Evolutionary conservation across 805 yeast genomes (phyloP), one percentile per base, ranked within the genome.

Genomic region (Saturnispora gosingensis): DNA sequence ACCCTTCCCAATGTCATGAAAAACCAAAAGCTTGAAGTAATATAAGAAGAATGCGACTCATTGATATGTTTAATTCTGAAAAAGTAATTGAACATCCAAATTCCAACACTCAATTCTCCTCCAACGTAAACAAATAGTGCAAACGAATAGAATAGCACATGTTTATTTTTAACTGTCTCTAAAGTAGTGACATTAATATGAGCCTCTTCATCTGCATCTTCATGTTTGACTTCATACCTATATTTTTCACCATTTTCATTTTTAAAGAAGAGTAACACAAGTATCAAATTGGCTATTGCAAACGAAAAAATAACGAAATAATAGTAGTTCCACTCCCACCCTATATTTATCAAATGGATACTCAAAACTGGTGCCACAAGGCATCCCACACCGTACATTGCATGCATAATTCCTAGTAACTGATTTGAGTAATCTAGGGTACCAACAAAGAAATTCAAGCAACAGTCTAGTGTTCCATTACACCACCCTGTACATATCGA

Each of bases 381-480:
- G 51, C 81, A 75, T 2, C 82, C 83, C 5, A 77, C 57, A 0
- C 82, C 82, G 56, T 75, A 78, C 55, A 69, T 71, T 0, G 81
- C 76, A 61, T 78, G 83, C 61, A 78, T 60, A 1, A 74, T 59
- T 2, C 82, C 82, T 52, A 78, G 60, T 13, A 78, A 59, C 59
- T 75, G 78, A 62, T 77, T 76, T 6, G 75, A 67, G 56, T 76
- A 75, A 11, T 61, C 67, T 46, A 78, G 64, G 28, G 62, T 61
- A 3, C 81, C 81, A 58, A 76, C 56, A 74, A 79, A 81, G 15
- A 78, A 68, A 57, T 78, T 80, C 58, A 78, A 64, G 9, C 76
- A 66, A 36, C 83, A 77, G 60, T 82, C 88, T 27, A 78, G 56
- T 8, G 74, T 56, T 0, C 88, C 88, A 50, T 70, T 70, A 0